Conservation (phyloP, 805 yeast species). For the Lachancea quebecensis region DNA sequence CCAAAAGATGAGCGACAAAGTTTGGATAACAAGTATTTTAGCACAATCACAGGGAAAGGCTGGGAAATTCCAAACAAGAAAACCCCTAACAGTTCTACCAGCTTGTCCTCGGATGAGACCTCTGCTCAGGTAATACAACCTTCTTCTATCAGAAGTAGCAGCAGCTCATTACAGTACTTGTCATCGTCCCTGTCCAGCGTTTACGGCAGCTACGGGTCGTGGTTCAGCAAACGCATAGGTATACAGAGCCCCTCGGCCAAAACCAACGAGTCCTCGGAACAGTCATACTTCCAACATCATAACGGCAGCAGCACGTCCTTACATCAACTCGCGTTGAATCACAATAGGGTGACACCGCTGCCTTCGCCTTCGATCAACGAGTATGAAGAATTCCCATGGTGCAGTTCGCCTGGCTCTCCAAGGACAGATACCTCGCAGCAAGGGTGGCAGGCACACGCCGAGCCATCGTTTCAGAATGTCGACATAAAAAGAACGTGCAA, state of each 20-base stretch:
- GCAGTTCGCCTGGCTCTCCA: slow-evolving; percentile 24
- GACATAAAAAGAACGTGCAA: slow-evolving; percentile 21
- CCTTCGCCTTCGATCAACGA: slow-evolving; percentile 33
- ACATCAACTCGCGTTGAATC: slow-evolving; percentile 15
- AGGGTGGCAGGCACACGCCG: background rate
- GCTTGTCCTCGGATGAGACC: slow-evolving; percentile 28
- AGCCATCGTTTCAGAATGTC: slow-evolving; percentile 1
- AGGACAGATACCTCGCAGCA: slow-evolving; percentile 8
- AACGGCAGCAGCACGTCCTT: slow-evolving; percentile 27
- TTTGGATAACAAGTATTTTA: background rate
- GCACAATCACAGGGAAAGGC: slow-evolving; percentile 23
- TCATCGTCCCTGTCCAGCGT: slow-evolving; percentile 35
- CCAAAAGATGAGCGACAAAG: background rate
- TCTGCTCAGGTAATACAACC: slow-evolving; percentile 30
- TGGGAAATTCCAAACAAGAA: slow-evolving; percentile 37
- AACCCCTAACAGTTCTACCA: slow-evolving; percentile 25
- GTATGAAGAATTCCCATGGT: slow-evolving; percentile 40
- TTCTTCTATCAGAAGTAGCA: slow-evolving; percentile 31
- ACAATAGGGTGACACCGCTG: slow-evolving; percentile 26
- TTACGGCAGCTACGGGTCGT: slow-evolving; percentile 29
- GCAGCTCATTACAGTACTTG: slow-evolving; percentile 33
- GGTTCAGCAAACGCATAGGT: slow-evolving; percentile 28
- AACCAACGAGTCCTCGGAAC: slow-evolving; percentile 21
- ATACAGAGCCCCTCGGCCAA: slow-evolving; percentile 22
- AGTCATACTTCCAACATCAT: slow-evolving; percentile 20